Conservation (phyloP, 2,329 filamentous ascomycete genomes). For the Cladosporium sp. region DNA sequence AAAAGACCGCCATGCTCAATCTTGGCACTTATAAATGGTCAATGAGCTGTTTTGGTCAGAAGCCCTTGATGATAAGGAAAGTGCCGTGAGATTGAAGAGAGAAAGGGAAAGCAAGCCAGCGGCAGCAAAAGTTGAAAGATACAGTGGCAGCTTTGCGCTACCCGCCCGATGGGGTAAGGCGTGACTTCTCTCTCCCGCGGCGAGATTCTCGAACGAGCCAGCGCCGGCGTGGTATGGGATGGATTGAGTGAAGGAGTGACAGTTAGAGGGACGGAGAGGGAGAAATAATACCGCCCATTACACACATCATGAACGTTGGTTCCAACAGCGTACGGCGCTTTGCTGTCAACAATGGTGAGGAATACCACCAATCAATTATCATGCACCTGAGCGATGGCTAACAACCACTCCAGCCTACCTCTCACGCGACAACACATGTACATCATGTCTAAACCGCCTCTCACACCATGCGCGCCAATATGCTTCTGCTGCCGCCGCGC, state of each 20-base stretch:
- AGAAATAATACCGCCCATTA: not conserved
- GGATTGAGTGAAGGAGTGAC: conserved; percentile 5
- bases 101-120: conserved; percentile 28
- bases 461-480: conserved; percentile 38
- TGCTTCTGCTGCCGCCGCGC: conserved; percentile 42
- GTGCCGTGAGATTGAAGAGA: conserved; percentile 59
- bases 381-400: not conserved
- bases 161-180: conserved; percentile 5
- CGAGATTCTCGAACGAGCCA: not conserved
- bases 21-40: conserved; percentile 94
- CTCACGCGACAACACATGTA: conserved; percentile 47
- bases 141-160: conserved; percentile 5
- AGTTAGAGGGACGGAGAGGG: conserved; percentile 9
- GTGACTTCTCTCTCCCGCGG: conserved; percentile 20
- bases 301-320: conserved; percentile 46
- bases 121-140: conserved; percentile 19
- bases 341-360: conserved; percentile 44
- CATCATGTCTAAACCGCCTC: conserved; percentile 48
- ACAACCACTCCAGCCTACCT: conserved; percentile 33
- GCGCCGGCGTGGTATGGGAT: conserved; percentile 9
- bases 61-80: conserved; percentile 94
- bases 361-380: not conserved
- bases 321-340: conserved; percentile 49
- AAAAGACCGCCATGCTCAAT: conserved; percentile 80
- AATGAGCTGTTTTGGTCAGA: conserved; percentile 68